Conservation (phyloP, 371 early-diverging fungal genomes). For the Parasitella parasitica region DNA sequence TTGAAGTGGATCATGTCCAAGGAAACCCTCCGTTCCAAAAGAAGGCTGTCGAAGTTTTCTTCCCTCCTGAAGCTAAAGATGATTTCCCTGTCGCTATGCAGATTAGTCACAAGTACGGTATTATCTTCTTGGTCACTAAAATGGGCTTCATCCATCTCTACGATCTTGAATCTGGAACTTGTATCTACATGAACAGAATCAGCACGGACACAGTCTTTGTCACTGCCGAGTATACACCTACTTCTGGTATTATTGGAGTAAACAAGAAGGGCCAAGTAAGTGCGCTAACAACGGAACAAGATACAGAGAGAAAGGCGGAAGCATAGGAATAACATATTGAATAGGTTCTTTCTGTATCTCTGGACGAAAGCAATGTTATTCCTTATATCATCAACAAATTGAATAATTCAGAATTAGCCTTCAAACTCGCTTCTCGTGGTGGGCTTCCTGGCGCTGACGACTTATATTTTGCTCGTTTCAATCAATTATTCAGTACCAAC, state of each 20-base stretch:
- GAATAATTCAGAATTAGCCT: constrained; percentile 87
- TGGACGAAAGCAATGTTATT: constrained; percentile 87
- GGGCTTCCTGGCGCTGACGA: constrained; percentile 96
- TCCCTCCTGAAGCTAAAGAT: constrained; percentile 90
- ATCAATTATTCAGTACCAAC: constrained; percentile 76
- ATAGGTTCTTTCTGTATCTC: constrained; percentile 87
- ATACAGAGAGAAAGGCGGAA: not conserved
- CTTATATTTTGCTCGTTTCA: constrained; percentile 86
- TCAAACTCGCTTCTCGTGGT: constrained; percentile 86
- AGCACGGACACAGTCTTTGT: constrained; percentile 96
- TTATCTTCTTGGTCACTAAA: constrained; percentile 95
- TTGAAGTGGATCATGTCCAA: constrained; percentile 95
- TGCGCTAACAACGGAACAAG: not conserved
- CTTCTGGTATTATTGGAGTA: constrained; percentile 90
- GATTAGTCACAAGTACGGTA: constrained; percentile 85
- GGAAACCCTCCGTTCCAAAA: constrained; percentile 90
- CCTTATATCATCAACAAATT: constrained; percentile 86
- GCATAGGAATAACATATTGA: not conserved
- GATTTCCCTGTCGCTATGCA: constrained; percentile 99
- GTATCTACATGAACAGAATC: constrained; percentile 96
- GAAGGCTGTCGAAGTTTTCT: constrained; percentile 90
- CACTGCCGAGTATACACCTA: constrained; percentile 86
- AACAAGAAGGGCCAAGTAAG: constrained; percentile 94
- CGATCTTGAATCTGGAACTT: constrained; percentile 90
- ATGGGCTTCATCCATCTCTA: constrained; percentile 97